A percentile compares a stretch with the other conserved stretches of the same genome.
phyloP scores from a whole-genome alignment of 73 alveolate species.

The Paramecium sexaurelia region DNA sequence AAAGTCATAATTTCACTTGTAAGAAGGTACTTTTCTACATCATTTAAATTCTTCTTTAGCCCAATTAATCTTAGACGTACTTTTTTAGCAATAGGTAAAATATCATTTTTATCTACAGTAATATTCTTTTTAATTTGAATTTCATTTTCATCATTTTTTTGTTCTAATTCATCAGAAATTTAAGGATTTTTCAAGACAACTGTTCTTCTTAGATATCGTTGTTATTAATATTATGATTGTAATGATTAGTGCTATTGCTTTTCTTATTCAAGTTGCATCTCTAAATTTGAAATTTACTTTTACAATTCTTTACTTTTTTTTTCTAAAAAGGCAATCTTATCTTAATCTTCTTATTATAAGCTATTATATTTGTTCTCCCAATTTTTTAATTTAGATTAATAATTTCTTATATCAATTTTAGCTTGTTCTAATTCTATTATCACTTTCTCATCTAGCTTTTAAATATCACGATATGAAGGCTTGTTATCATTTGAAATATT shows the following conservation, averaged over 20 bases:
- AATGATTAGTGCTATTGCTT: neutral
- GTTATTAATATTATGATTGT: neutral
- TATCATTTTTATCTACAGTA: neutral
- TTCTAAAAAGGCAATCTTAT: neutral
- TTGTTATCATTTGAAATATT: neutral
- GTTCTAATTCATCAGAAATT: neutral
- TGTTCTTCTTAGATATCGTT: neutral
- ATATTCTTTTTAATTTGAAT: neutral
- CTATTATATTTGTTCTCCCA: neutral
- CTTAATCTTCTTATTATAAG: neutral
- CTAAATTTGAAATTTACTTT: neutral
- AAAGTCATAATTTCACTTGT: slow-evolving; percentile 6
- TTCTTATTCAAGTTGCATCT: neutral
- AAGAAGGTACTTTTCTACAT: neutral
- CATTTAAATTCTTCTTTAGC: neutral
- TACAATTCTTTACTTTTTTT: neutral
- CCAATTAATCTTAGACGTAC: neutral
- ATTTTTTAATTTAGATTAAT: neutral
- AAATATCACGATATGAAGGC: neutral
- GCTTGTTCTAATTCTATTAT: slow-evolving; percentile 23
- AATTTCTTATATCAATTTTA: slow-evolving; percentile 22
- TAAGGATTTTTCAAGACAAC: neutral
- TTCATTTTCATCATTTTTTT: neutral
- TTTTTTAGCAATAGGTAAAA: neutral
- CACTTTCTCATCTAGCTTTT: neutral